Evolutionary conservation across 352 stramenopile species (phyloP), one percentile per base, ranked within the genome.

Genomic region (Phytopythium boreale): DNA sequence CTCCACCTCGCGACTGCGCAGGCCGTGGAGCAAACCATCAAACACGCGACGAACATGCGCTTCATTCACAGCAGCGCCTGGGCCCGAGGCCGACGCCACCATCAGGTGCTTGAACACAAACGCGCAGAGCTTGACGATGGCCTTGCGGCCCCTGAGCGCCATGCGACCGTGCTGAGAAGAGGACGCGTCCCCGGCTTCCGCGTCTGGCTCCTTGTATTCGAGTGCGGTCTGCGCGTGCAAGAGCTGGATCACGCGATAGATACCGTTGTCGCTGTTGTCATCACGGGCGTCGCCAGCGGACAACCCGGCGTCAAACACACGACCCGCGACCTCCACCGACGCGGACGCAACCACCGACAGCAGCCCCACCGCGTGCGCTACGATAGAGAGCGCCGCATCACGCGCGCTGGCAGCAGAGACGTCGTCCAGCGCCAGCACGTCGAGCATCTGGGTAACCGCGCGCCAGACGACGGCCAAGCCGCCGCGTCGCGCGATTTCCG

Each of bases 61-160:
- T 43, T 76, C 70, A 47, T 74, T 69, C 37, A 34, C 37, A 14
- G 4, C 19, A 29, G 52, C 52, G 8, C 0, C 19, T 12, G 31
- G 2, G 65, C 80, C 72, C 34, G 83, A 69, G 50, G 87, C 74
- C 20, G 63, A 70, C 44, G 62, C 63, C 29, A 90, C 57, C 63
- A 91, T 75, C 62, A 91, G 39, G 56, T 91, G 73, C 71, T 90
- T 90, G 64, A 92, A 89, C 61, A 91, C 41, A 44, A 93, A 92
- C 11, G 85, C 85, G 10, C 76, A 74, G n/a, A 91, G 67, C 44
- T 88, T 87, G 51, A 90, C 78, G 52, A 91, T 87, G 17, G 78
- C 70, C 68, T 92, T 92, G 11, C 70, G 72, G 14, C 76, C 74
- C 4, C 60, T 47, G 5, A 88, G 27, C 11, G 71, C 67, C 68